Percentiles rank a stretch among this genome's conserved stretches.
These are phyloP conservation scores for Calonectria ilicicola DNA, from an alignment of 2,329 filamentous ascomycete species.

Conservation along the genomic window DNA sequence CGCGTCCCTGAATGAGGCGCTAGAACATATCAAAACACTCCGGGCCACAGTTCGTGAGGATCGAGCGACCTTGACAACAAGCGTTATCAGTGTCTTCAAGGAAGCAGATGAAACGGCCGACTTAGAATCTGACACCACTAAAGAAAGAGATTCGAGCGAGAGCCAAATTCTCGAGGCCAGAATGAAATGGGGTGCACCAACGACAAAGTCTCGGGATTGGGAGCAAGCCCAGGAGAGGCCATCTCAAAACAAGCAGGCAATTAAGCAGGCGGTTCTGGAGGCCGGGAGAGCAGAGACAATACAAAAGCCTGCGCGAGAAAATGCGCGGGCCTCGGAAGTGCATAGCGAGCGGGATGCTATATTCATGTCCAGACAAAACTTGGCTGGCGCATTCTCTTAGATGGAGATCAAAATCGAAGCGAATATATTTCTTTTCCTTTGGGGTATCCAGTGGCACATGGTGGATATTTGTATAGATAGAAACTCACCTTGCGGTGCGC, in stretches of 20 bases:
- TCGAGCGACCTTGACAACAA: slow-evolving; percentile 29
- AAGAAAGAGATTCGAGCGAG: slow-evolving; percentile 17
- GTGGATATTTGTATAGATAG: slow-evolving; percentile 1
- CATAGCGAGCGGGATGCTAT: slow-evolving; percentile 26
- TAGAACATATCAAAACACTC: slow-evolving; percentile 39
- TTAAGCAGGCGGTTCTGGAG: not conserved
- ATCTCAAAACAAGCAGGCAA: not conserved
- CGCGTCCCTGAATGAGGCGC: slow-evolving; percentile 29
- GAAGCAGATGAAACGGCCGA: slow-evolving; percentile 24
- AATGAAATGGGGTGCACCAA: slow-evolving; percentile 24
- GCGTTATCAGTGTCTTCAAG: slow-evolving; percentile 36
- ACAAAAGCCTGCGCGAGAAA: slow-evolving; percentile 22
- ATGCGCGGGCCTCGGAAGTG: slow-evolving; percentile 15
- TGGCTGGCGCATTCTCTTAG: slow-evolving; percentile 36
- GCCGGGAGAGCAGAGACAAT: slow-evolving; percentile 2
- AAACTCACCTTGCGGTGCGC: not conserved
- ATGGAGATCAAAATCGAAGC: not conserved
- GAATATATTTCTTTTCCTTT: not conserved
- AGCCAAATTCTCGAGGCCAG: slow-evolving; percentile 21
- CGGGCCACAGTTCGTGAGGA: slow-evolving; percentile 34
- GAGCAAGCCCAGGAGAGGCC: not conserved
- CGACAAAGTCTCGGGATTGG: not conserved
- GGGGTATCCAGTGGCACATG: not conserved
- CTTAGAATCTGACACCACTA: slow-evolving; percentile 28
- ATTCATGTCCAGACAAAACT: slow-evolving; percentile 31